Evolutionary conservation across 2,329 filamentous ascomycete species (phyloP), one percentile per base, ranked within the genome.

Genomic region (Penicillium glabrum): DNA sequence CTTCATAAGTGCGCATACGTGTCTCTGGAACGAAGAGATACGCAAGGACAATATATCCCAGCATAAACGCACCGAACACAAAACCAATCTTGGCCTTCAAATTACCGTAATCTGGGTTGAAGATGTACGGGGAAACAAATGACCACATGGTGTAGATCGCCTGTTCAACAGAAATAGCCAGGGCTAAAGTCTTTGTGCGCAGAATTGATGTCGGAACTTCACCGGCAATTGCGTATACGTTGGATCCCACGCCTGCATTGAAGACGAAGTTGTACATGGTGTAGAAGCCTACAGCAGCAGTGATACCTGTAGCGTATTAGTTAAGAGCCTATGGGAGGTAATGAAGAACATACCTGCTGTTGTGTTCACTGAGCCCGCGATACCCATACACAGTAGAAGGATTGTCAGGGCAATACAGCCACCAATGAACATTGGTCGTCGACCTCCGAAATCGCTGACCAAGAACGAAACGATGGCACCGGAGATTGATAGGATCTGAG

Each of bases 1-100:
- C 50, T 21, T 52, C 50, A 23, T 52, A 52, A 26, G 50, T 52
- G 4, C 50, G 50, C 11, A 14, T 14, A 5, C 50, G 50, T 5
- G 50, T 52, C 29, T 52, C 50, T 13, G 50, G 50, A 23, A 52
- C 50, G 37, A 52, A 35, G 21, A 33, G 26, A 10, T 9, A 57
- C 5, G 51, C 51, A 10, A 50, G 4, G 1, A 37, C 7, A n/a
- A 29, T 26, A 6, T 29, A 54, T 9, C 31, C 16, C 2, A 51
- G 27, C 50, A 53, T 57, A 11, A 57, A 54, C 0, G 14, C 51
- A 19, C 39, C 46, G 31, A 46, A 58, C 1, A 74, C 60, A 54
- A 49, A 49, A 4, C 66, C 71, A 27, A 71, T 65, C 50, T 72
- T 73, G 14, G 68, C 71, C 49, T 60, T 59, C 43, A 72, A 35